A percentile compares a stretch with the other conserved stretches of the same genome.
Conservation (phyloP, 192 early-diverging fungal species). For the Spinellus fusiger region DNA sequence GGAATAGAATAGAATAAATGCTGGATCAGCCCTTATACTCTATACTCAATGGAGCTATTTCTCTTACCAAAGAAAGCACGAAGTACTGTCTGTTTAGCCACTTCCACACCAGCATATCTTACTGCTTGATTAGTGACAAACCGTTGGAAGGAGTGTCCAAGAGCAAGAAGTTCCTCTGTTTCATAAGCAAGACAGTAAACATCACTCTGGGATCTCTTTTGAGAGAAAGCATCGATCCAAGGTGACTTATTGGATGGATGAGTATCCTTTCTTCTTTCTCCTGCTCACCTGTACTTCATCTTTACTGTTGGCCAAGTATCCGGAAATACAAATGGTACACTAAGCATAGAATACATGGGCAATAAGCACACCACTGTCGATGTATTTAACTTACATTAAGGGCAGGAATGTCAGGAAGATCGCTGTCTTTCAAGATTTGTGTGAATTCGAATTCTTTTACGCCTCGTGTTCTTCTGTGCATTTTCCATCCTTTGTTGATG, state of each 20-base stretch:
- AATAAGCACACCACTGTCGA: neutral
- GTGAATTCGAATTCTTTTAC: conserved; percentile 45
- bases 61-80: conserved; percentile 39
- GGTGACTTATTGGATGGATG: conserved; percentile 23
- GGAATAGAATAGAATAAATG: neutral
- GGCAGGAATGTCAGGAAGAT: conserved; percentile 47
- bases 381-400: conserved; percentile 32
- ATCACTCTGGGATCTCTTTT: conserved; percentile 27
- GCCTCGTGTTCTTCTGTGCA: conserved; percentile 32
- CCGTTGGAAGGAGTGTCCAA: conserved; percentile 42
- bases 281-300: conserved; percentile 23
- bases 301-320: conserved; percentile 41
- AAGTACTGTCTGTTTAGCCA: conserved; percentile 45
- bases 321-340: conserved; percentile 52
- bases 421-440: conserved; percentile 40
- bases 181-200: conserved; percentile 49
- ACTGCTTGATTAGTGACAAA: conserved; percentile 48
- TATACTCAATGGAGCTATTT: too few species aligned
- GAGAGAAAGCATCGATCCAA: conserved; percentile 38
- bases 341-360: conserved; percentile 7
- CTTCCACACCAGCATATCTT: conserved; percentile 40
- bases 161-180: conserved; percentile 31
- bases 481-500: conserved; percentile 22
- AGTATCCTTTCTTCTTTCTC: neutral
- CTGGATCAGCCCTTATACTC: neutral